These are phyloP conservation scores for Penicillium macrosclerotiorum DNA, from an alignment of 495 filamentous ascomycete species.

Conservation along the genomic window DNA sequence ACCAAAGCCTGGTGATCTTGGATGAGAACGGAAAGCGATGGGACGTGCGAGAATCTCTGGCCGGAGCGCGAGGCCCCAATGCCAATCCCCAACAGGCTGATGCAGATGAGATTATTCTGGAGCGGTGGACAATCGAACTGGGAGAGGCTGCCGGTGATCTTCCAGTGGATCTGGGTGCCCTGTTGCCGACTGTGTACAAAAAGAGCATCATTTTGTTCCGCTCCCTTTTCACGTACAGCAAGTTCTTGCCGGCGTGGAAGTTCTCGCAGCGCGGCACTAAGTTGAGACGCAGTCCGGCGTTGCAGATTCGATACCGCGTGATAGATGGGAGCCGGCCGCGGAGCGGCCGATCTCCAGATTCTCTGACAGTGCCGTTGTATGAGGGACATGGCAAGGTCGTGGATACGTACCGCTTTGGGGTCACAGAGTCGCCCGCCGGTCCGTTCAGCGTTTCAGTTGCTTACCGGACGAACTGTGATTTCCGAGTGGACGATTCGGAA, in stretches of 20 bases:
- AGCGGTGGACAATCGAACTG: conserved; percentile 86
- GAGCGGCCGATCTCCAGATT: conserved; percentile 51
- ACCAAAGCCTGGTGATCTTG: conserved; percentile 80
- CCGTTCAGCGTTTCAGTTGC: conserved; percentile 75
- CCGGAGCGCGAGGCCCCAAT: conserved; percentile 49
- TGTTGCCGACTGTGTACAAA: conserved; percentile 90
- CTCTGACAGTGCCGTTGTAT: conserved; percentile 68
- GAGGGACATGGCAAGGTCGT: conserved; percentile 63
- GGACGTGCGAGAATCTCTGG: conserved; percentile 84
- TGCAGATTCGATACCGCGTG: conserved; percentile 77
- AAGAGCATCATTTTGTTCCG: conserved; percentile 92
- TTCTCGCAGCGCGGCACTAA: conserved; percentile 73
- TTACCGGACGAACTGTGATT: conserved; percentile 85
- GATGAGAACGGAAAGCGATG: conserved; percentile 88
- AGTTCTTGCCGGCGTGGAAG: conserved; percentile 85
- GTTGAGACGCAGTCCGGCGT: conserved; percentile 58
- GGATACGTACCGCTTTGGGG: conserved; percentile 74
- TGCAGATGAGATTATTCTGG: conserved; percentile 72
- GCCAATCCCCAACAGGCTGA: conserved; percentile 30
- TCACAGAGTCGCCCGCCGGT: conserved; percentile 81
- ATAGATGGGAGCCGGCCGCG: conserved; percentile 53
- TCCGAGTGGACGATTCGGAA: conserved; percentile 88
- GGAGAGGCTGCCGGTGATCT: conserved; percentile 54
- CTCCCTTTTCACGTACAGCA: conserved; percentile 81
- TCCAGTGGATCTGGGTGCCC: conserved; percentile 61